Conservation (phyloP, 2,329 filamentous ascomycete species). For the Dichotomopilus funicola region DNA sequence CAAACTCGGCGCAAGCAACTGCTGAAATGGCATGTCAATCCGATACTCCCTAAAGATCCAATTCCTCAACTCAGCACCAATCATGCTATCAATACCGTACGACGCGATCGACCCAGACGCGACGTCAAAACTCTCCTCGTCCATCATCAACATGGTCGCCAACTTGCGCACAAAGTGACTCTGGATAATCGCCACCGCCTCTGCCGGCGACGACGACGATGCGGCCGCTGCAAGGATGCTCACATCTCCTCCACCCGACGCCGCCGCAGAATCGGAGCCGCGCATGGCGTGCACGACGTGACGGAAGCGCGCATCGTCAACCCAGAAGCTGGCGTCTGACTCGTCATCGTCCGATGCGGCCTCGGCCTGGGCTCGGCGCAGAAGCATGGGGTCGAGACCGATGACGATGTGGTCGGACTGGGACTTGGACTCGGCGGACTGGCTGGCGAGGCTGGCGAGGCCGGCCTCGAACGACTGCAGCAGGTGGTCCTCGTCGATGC, state of each 20-base stretch:
- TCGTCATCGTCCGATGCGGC: neutral
- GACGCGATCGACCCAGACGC: neutral
- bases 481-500: conserved; percentile 27
- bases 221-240: neutral
- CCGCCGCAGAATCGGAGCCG: neutral
- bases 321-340: neutral
- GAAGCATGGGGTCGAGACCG: neutral
- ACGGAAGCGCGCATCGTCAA: neutral
- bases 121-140: neutral
- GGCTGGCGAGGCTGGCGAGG: too few species aligned
- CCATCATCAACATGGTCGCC: neutral
- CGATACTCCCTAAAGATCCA: neutral
- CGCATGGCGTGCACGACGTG: neutral
- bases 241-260: neutral
- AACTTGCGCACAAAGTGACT: neutral
- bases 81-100: neutral
- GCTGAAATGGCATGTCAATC: neutral
- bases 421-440: too few species aligned
- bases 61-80: neutral
- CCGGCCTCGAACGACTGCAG: conserved; percentile 22
- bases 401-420: neutral
- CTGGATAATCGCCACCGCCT: neutral
- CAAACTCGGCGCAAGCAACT: neutral
- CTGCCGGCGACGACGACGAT: neutral
- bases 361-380: neutral